Evolutionary conservation across 257 asterid genomes (phyloP).

Genomic region (Nicotiana knightiana): DNA sequence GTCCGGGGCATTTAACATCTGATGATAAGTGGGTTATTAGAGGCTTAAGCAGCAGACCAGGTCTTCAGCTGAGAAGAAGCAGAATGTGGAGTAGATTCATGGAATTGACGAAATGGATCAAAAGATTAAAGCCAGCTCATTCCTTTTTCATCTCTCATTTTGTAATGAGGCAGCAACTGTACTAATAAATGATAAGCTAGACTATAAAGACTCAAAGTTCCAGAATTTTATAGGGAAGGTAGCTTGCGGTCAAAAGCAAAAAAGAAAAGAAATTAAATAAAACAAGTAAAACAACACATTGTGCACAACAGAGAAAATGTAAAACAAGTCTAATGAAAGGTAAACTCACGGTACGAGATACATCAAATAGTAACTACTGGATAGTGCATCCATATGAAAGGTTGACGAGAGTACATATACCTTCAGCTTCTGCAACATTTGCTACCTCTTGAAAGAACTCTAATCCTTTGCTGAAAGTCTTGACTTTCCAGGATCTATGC

Average conservation of each 20-base stretch:
- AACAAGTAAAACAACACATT: neutral
- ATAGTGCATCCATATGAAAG: neutral
- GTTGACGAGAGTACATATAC: slow-evolving; percentile 24
- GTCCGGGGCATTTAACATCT: neutral
- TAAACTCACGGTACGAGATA: neutral
- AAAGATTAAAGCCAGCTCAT: neutral
- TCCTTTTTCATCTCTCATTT: neutral
- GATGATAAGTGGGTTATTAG: neutral
- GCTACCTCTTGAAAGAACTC: slow-evolving; percentile 80
- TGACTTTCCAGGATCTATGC: slow-evolving; percentile 81
- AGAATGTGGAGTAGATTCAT: neutral
- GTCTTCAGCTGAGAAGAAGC: neutral
- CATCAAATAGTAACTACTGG: neutral
- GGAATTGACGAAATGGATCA: neutral
- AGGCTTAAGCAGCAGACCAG: neutral
- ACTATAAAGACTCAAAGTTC: neutral
- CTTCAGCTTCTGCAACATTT: slow-evolving; percentile 86
- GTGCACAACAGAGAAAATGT: neutral
- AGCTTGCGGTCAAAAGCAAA: neutral
- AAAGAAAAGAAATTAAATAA: neutral
- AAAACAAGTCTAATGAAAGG: neutral
- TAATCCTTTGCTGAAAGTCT: slow-evolving; percentile 78
- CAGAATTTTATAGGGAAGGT: neutral
- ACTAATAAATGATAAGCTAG: neutral
- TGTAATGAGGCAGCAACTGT: neutral